Base-by-base conservation (phyloP, 208 protist genomes). In the Acanthamoeba sp. region DNA sequence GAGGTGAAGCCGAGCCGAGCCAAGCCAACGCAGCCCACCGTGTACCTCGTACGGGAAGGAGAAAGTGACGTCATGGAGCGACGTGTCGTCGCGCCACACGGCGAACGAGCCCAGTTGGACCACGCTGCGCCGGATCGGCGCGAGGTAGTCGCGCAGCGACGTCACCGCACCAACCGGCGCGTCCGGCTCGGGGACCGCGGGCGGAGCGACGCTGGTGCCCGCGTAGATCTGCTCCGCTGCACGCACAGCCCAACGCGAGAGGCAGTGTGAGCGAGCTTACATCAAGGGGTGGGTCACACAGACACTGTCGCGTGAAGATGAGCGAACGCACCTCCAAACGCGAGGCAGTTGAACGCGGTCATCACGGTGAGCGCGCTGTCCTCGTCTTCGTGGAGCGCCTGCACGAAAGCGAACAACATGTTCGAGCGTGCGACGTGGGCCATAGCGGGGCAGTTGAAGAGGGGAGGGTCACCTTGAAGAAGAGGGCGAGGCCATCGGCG, bases 321-420 rank as follows among this genome's bases (percentile, higher is more conserved):
- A 62, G 55, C 32, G 9, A 71, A 34, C 16, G 62, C 62, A 71
- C 62, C 62, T 71, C 62, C 62, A 71, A 36, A 71, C 9, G 29
- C 32, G n/a, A 78, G 66, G 66, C 66, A 78, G 14, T 78, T 78
- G 66, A 78, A 78, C 16, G 66, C 66, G 29, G 66, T 78, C 34
- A 78, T 7, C 10, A 78, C 22, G 27, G 16, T 78, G 29, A 78
- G 66, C 2, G 66, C 66, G 22, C 66, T 78, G 29, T 42, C 29
- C 0, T 78, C 1, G 32, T 78, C 40, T 20, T 29, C 24, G 10
- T 78, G 66, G 1, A 78, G 66, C 66, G 36, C 66, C 66, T 78
- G 66, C 36, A 45, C 9, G 9, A 10, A 45, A 22, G 4, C n/a
- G n/a, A n/a, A n/a, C n/a, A n/a, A n/a, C n/a, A n/a, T n/a, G n/a